Evolutionary conservation across 257 asterid species (phyloP), one percentile per base, ranked within the genome.

Genomic region (Primulina tabacum): DNA sequence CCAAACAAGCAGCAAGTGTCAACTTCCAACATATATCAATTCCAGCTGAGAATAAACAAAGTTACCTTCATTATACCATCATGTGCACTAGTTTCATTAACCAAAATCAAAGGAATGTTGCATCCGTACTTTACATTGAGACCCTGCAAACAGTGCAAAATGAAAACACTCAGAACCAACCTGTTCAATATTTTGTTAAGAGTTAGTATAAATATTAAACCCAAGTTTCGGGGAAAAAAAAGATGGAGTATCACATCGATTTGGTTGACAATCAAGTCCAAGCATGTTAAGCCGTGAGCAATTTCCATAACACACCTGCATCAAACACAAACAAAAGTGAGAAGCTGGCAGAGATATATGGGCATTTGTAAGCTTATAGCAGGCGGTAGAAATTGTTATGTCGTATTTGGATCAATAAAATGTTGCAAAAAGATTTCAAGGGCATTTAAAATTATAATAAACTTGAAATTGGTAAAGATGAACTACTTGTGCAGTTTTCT

Each of bases 81-180:
- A 74, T 90, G 94, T 30, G 85, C 80, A 73, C 73, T 78, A 56
- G 28, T 62, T 60, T 88, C 78, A 81, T 83, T 88, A 77, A 87
- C 85, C 81, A 88, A 74, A 68, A 88, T 80, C 78, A 92, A 74
- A 59, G 97, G 98, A 79, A 92, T 87, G 66, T 78, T 77, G 83
- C 97, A 90, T 70, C 96, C 96, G 56, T 79, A 90, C 71, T 83
- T 92, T 57, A 82, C 79, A 78, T 92, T 92, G 67, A 88, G 88
- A 50, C 81, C 81, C 98, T 92, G 79, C 58, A 76, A 77, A 67
- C 60, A 74, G 63, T 59, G 65, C 61, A 61, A 77, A 32, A 71
- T 18, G 71, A 70, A 64, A 60, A 74, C 38, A 64, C 52, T 77
- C 75, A 73, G 73, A 50, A 76, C 60, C 72, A 63, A 55, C 71